Conservation (phyloP, 345 rosid species). For the Salix arbutifolia region DNA sequence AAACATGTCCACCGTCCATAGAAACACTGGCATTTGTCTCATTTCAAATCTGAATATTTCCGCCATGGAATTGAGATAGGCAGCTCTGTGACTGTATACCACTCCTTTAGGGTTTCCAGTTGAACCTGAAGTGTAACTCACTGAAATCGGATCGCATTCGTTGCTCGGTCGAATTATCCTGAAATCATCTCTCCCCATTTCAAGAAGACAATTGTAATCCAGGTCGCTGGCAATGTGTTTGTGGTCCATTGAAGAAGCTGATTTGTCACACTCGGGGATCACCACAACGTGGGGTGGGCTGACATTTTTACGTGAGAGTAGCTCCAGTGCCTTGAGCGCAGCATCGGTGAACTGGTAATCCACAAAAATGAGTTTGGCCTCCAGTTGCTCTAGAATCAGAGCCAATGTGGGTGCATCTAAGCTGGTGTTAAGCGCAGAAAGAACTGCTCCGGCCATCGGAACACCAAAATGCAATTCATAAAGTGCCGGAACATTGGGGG, state of each 20-base stretch:
- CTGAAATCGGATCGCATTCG: slow-evolving; percentile 52
- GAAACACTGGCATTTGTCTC: slow-evolving; percentile 32
- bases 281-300: slow-evolving; percentile 28
- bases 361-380: slow-evolving; percentile 41
- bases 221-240: neutral
- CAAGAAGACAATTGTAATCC: slow-evolving; percentile 32
- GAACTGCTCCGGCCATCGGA: slow-evolving; percentile 58
- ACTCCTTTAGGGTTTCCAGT: slow-evolving; percentile 58
- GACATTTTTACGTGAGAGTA: slow-evolving; percentile 6
- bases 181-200: slow-evolving; percentile 27
- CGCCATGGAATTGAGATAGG: slow-evolving; percentile 49
- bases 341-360: slow-evolving; percentile 27
- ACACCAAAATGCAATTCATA: slow-evolving; percentile 56
- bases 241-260: neutral
- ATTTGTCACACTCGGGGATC: slow-evolving; percentile 24
- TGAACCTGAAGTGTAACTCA: slow-evolving; percentile 56
- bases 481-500: slow-evolving; percentile 57
- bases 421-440: slow-evolving; percentile 39
- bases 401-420: slow-evolving; percentile 35
- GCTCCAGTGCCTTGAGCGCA: slow-evolving; percentile 20
- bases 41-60: slow-evolving; percentile 29
- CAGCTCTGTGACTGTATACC: slow-evolving; percentile 49
- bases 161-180: slow-evolving; percentile 21
- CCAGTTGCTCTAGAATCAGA: slow-evolving; percentile 19
- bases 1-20: slow-evolving; percentile 68